Evolutionary conservation across 2,329 filamentous ascomycete species (phyloP), one percentile per base, ranked within the genome.

Genomic region (Elsinoe necatrix): DNA sequence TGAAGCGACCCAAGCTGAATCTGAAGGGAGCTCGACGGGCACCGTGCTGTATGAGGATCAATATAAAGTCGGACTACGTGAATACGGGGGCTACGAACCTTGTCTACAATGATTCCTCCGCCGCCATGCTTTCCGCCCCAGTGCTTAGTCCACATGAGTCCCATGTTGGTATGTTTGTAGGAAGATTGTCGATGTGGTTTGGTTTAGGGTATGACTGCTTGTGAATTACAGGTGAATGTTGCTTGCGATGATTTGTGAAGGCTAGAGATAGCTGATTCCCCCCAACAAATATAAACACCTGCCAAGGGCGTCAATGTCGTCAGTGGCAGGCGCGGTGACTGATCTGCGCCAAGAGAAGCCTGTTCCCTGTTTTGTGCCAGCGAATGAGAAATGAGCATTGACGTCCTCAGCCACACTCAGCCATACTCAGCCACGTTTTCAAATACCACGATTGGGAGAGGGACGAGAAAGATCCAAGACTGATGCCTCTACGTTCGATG

Each of bases 61-160:
- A 12, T 11, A n/a, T 2, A 27, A n/a, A 14, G 8, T 34, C 18
- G 4, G 14, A 9, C 31, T 14, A 21, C 6, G 4, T 18, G 5
- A 11, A 39, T 12, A 25, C 20, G 48, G 29, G 29, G 39, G 16
- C 14, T 29, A 25, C 48, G 11, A 34, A 52, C 48, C 48, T 39
- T 52, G 48, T 52, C 48, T 14, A 52, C 48, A n/a, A 52, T 11
- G 11, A 52, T 16, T 21, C 48, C 48, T n/a, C 48, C 48, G 14
- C 48, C 48, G 20, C 48, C 48, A 25, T 52, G 48, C 48, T 39
- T 52, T 52, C 48, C 48, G n/a, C 48, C 48, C 48, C 48, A 52
- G 18, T 52, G 29, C 48, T 52, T 52, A 37, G 48, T 52, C 48
- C 48, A 52, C 48, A 52, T 52, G 48, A 52, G 48, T 39, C 48